Base-by-base conservation (phyloP, 225 moss, liverwort and hornwort genomes). In the Straminergon stramineum region DNA sequence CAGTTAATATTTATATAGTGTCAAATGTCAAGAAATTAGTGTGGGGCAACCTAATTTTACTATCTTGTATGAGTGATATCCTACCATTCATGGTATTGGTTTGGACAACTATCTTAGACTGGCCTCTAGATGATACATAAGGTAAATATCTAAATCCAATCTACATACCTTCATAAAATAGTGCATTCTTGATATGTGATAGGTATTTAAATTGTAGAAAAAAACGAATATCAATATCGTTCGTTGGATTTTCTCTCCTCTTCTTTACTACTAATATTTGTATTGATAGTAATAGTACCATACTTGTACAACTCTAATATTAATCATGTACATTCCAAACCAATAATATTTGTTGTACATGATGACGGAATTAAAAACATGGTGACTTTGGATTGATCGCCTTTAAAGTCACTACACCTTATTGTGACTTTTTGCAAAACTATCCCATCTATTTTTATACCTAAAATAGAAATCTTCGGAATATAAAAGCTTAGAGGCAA, bases 251-350 rank as follows among this genome's bases (percentile, higher is more conserved):
- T 15, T 21, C 9, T 14, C 4, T 2, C 2, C 2, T 77, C 21
- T 78, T 35, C 9, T 55, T 35, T 2, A 35, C 15, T 55, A 13
- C 0, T 0, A 7, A 0, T 32, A 32, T 0, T 20, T 76, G 4
- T 51, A 51, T 30, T 45, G 4, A 18, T 48, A 31, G 6, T 18
- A 11, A 30, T 4, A 11, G 2, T 48, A 75, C 4, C 31, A 31
- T 48, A 43, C 1, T 0, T 30, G 0, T 2, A 32, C 75, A 51
- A 20, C 1, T 51, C 0, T 12, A 1, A 1, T 31, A 31, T 2
- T 18, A 0, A 32, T 1, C 0, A 3, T 28, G 2, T 7, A 19
- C 7, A 31, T 75, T 35, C 35, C 5, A 53, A 77, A 55, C 15
- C 8, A 77, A 35, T 15, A 22, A 53, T 77, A 1, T 77, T 55